Base-by-base conservation (phyloP, 192 early-diverging fungal species). In the Podila verticillata region DNA sequence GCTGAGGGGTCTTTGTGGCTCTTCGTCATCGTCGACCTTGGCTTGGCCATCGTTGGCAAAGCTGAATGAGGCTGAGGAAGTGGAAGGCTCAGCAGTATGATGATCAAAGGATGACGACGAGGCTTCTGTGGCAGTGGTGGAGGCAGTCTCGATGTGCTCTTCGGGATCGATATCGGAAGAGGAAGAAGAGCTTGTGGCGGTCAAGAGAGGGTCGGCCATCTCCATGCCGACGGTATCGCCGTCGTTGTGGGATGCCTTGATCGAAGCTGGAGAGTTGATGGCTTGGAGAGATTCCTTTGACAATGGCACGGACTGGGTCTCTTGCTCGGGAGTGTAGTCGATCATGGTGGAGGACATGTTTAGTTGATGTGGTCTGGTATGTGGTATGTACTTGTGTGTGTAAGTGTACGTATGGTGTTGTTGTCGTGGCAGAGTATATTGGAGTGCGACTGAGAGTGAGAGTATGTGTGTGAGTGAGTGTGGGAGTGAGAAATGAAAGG, bases 161-260 rank as follows among this genome's bases (percentile, higher is more conserved):
- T 62, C 48, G 19, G 35, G 31, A 63, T 75, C 66, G 30, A 29
- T 20, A 26, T 28, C 58, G 22, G 67, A 60, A 20, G 67, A 65
- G 1, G 73, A 68, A 12, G 73, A 66, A 1, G 57, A 49, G 30
- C 61, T 68, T 17, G 73, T 24, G 19, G 48, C 61, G 19, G 73
- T 75, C 17, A 60, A 13, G 15, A 75, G 51, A 20, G 73, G 73
- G 39, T 75, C 73, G 13, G 24, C 65, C 31, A 34, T 54, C 10
- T 54, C 51, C 51, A 54, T 54, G 51, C 2, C n/a, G n/a, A n/a
- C n/a, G n/a, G n/a, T 7, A 26, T 54, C 22, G 8, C 22, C 22
- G 51, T 24, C 17, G 20, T 13, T 7, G 32, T 30, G 44, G 35
- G 7, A n/a, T 17, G 63, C 8, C 28, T 48, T 24, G 29, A 29